A percentile compares a stretch with the other conserved stretches of the same genome.
Conservation (phyloP, 768 basidiomycete genomes). For the Boletus coccyginus region DNA sequence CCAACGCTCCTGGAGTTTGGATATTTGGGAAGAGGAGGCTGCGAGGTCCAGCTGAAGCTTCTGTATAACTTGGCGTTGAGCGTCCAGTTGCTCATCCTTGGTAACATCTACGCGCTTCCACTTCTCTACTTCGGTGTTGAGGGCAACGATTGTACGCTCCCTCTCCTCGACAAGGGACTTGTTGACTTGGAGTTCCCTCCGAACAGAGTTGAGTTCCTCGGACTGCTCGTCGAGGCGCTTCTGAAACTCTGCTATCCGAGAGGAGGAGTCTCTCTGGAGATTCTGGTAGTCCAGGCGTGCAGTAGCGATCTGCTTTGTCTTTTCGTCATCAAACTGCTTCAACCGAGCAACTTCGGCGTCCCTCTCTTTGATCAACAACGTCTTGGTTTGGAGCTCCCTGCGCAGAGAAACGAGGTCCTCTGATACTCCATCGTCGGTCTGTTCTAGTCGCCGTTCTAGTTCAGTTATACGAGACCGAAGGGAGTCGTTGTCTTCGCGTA, state of each 20-base stretch:
- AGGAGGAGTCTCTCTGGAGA: background rate
- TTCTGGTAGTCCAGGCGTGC: background rate
- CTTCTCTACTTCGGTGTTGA: background rate
- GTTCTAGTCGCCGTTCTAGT: background rate
- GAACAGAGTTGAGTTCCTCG: background rate
- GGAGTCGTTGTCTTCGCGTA: background rate
- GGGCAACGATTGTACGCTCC: background rate
- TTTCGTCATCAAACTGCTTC: background rate
- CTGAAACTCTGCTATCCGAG: background rate
- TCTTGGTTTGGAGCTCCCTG: background rate
- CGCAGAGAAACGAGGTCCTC: background rate
- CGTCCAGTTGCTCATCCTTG: background rate
- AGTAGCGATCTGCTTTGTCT: background rate
- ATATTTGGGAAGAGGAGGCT: no score
- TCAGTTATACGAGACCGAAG: background rate
- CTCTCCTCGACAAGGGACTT: background rate
- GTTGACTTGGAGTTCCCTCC: background rate
- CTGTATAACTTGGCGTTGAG: background rate
- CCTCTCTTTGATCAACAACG: background rate
- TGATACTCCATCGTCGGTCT: background rate
- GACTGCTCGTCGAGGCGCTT: background rate
- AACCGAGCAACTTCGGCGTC: background rate
- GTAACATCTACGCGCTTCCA: background rate
- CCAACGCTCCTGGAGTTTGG: no score
- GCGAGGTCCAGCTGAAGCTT: no score